Evolutionary conservation across 768 basidiomycete genomes (phyloP).

Genomic region (Stropharia rugosoannulata): DNA sequence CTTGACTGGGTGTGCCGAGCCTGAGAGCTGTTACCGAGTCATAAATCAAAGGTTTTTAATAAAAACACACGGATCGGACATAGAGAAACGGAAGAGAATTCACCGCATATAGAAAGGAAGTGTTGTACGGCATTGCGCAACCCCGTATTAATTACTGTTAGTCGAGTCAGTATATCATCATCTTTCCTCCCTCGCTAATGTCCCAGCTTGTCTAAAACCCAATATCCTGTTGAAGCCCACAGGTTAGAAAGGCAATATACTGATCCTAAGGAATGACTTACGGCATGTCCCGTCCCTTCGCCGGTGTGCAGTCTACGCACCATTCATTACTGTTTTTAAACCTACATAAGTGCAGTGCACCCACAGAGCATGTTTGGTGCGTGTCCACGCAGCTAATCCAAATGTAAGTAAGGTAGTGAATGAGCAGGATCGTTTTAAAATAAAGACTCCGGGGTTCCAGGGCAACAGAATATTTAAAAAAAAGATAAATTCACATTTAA

Average conservation of each 20-base stretch:
- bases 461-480: background rate
- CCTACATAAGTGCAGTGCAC: background rate
- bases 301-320: background rate
- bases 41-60: background rate
- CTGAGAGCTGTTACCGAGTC: constrained; percentile 3
- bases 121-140: constrained; percentile 6
- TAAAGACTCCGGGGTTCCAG: background rate
- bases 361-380: background rate
- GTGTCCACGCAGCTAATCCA: background rate
- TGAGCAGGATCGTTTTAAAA: no score
- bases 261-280: background rate
- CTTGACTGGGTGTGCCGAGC: constrained; percentile 1
- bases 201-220: background rate
- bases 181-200: background rate
- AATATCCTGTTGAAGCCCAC: background rate
- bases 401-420: no score
- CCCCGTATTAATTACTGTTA: constrained; percentile 1
- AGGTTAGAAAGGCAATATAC: background rate
- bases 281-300: background rate
- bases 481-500: constrained; percentile 6
- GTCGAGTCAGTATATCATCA: background rate
- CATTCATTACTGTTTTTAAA: background rate
- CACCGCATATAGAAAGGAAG: background rate
- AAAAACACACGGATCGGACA: constrained; percentile 7
- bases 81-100: constrained; percentile 6